These are phyloP conservation scores for Solanum ossicruentum DNA, from an alignment of 257 asterid species.

Conservation along the genomic window DNA sequence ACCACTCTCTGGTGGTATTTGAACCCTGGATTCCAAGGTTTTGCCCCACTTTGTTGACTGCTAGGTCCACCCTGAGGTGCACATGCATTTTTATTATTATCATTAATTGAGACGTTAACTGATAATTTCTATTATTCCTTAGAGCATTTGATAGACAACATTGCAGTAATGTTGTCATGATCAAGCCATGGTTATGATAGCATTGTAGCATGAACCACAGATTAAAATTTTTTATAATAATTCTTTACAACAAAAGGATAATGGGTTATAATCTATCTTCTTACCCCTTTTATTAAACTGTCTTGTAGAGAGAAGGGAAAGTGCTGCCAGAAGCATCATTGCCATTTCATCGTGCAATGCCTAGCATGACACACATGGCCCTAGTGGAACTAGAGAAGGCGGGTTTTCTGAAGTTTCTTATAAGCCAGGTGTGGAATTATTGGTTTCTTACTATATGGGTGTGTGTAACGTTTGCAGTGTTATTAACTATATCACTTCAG, in stretches of 20 bases:
- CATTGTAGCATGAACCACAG: neutral
- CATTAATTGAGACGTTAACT: neutral
- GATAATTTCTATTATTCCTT: neutral
- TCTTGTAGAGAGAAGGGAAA: conserved; percentile 78
- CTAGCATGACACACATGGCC: conserved; percentile 91
- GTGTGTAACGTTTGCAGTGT: neutral
- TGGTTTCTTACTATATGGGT: neutral
- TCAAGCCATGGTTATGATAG: neutral
- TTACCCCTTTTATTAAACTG: neutral
- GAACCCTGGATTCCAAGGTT: neutral
- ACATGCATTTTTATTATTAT: neutral
- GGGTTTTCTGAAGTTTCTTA: conserved; percentile 72
- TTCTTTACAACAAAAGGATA: neutral
- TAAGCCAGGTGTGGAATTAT: conserved; percentile 64
- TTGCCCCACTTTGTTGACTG: neutral
- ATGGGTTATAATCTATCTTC: neutral
- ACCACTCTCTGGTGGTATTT: neutral
- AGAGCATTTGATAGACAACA: neutral
- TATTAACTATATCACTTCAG: neutral
- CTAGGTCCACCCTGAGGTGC: neutral
- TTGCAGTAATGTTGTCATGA: neutral
- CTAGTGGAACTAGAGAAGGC: conserved; percentile 82
- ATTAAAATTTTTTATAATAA: neutral
- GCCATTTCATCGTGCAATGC: conserved; percentile 93
- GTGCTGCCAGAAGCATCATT: conserved; percentile 89